Evolutionary conservation across 768 basidiomycete genomes (phyloP).

Genomic region (Lentinus tigrinus): DNA sequence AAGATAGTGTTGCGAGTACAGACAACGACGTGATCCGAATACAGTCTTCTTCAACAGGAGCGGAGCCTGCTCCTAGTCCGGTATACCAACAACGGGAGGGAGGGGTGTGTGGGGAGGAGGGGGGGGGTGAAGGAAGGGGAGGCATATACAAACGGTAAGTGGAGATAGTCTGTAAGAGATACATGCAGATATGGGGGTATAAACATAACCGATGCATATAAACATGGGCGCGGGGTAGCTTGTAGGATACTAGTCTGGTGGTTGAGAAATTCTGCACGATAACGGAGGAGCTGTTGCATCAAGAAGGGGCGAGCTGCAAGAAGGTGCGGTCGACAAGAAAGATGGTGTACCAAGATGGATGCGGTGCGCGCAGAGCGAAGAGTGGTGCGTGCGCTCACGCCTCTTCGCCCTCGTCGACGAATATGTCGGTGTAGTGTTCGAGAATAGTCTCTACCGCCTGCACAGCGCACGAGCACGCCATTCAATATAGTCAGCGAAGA

Average conservation of each 20-base stretch:
- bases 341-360: not conserved
- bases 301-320: not conserved
- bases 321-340: conserved; percentile 1
- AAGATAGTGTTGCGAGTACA: not conserved
- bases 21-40: not conserved
- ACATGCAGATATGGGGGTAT: conserved; percentile 3
- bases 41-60: conserved; percentile 6
- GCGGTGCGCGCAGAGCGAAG: conserved; percentile 16
- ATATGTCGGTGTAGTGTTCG: conserved; percentile 93
- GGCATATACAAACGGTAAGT: not conserved
- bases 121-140: not conserved
- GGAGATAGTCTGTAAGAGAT: not conserved
- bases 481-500: not conserved
- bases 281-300: not conserved
- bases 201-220: conserved; percentile 4
- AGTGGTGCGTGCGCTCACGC: conserved; percentile 26
- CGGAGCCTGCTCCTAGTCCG: conserved; percentile 14
- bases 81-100: not conserved
- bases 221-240: not conserved
- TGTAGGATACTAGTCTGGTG: not conserved
- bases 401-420: conserved; percentile 80
- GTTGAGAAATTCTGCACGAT: not conserved
- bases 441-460: conserved; percentile 96
- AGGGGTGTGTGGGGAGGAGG: not conserved
- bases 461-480: not conserved